Base-by-base conservation (phyloP, 441 rosid species). In the Eutrema salsugineum region DNA sequence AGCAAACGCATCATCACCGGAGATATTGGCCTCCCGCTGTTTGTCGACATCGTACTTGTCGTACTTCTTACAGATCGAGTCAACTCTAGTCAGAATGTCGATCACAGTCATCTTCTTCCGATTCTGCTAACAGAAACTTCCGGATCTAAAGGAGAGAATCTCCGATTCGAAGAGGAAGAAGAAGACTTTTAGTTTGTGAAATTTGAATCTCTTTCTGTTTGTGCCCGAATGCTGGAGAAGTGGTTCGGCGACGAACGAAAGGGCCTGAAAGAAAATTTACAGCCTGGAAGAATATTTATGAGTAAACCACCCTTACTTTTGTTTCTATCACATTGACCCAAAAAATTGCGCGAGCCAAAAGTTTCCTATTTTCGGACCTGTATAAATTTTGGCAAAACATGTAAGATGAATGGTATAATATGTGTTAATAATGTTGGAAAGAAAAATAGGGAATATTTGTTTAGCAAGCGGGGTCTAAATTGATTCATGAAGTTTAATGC, bases 1-100 rank as follows among this genome's bases (percentile, higher is more conserved):
- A 75, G 97, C 96, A 35, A 93, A 95, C 39, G 97, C 94, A 77
- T 94, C 98, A 59, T 88, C 98, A 19, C 98, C 97, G 80, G 93
- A 73, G 87, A 89, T 78, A 68, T 89, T 93, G 75, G 82, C 80
- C 46, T 91, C 94, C 53, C 83, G 85, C 76, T 86, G 96, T 86
- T 83, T 95, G 9, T 87, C 97, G 76, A 95, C 75, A 78, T 95
- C 98, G 90, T 91, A 93, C 73, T 81, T 86, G 81, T 95, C 99
- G 80, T 89, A 95, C 79, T 89, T 95, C 73, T 88, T 81, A 84
- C 98, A 93, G 90, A 95, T 95, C 84, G 93, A 75, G 72, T 95
- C 98, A 28, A 95, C 98, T 79, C 95, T 82, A 40, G 97, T 91
- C 58, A 91, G 79, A 36, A 95, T 81, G 83, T 95, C 99, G 87